A percentile compares a stretch with the other conserved stretches of the same genome.
Conservation (phyloP, 2,329 filamentous ascomycete species). For the Colletotrichum graminicola region DNA sequence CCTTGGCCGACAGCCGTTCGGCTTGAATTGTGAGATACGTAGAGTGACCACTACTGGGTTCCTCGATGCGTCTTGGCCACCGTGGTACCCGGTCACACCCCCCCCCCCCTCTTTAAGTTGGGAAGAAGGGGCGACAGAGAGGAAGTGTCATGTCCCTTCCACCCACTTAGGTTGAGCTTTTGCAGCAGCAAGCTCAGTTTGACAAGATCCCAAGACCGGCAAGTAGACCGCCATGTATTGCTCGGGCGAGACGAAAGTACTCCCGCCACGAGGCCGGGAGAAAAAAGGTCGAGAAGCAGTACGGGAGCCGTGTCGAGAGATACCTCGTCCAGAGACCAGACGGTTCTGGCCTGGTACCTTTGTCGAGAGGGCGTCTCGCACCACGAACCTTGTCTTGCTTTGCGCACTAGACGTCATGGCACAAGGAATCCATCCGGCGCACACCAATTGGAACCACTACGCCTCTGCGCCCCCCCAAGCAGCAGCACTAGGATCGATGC, state of each 20-base stretch:
- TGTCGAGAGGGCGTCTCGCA: constrained; percentile 4
- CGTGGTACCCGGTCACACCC: constrained; percentile 17
- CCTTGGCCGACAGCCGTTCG: constrained; percentile 40
- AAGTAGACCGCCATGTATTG: constrained; percentile 31
- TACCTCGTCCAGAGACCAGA: constrained; percentile 33
- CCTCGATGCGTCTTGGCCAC: constrained; percentile 25
- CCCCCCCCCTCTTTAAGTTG: constrained; percentile 37
- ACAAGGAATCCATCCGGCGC: constrained; percentile 35
- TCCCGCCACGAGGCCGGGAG: not conserved
- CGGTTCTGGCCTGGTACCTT: constrained; percentile 28
- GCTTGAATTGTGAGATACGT: constrained; percentile 34
- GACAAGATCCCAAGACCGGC: constrained; percentile 5
- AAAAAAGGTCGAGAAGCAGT: constrained; percentile 2
- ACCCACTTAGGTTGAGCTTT: constrained; percentile 24
- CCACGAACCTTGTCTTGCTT: constrained; percentile 36
- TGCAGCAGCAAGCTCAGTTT: constrained; percentile 17
- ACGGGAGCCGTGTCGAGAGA: constrained; percentile 16
- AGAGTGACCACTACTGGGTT: constrained; percentile 28
- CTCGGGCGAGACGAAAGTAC: constrained; percentile 34
- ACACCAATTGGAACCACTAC: constrained; percentile 36
- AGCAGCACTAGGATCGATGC: constrained; percentile 35
- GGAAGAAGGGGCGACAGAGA: constrained; percentile 19
- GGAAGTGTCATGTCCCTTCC: constrained; percentile 19
- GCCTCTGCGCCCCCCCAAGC: constrained; percentile 26
- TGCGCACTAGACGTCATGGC: constrained; percentile 36